Evolutionary conservation across 202 grass and related monocot genomes (phyloP), one percentile per base, ranked within the genome.

Genomic region (Panicum virgatum): DNA sequence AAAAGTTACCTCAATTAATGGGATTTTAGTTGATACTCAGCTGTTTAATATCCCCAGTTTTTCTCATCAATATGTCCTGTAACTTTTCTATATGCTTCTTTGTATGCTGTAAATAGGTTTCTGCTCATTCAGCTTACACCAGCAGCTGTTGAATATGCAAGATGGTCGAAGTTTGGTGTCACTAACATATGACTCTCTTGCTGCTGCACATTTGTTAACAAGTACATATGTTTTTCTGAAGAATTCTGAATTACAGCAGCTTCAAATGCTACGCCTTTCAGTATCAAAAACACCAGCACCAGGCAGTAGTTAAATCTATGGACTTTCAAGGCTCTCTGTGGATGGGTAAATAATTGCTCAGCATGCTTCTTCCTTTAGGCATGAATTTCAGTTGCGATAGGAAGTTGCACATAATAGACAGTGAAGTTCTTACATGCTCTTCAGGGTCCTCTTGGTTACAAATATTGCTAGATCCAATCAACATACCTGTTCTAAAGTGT

Each of bases 131-230:
- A 91, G 82, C 29, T 87, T 97, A 62, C 77, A 80, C 27, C 58
- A 77, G 13, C 94, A 98, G 44, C 60, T 97, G 45, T 83, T 94
- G 66, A 97, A 97, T 83, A 80, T 66, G 62, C 94, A 97, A 87
- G 92, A 94, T 69, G 94, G 94, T 48, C 82, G 79, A 83, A 90
- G 92, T 81, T 82, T 97, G 73, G 81, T 97, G 77, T 97, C 90
- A 16, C 51, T 97, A 64, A 92, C 88, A 25, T 92, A 97, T 89
- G 94, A 97, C 74, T 89, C 92, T 75, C 75, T 97, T 45, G 75
- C 85, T 82, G 90, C 82, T 70, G 69, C 12, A 79, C n/a, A n/a
- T n/a, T n/a, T n/a, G n/a, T n/a, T n/a, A n/a, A n/a, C n/a, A n/a
- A n/a, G n/a, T n/a, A n/a, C 62, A 50, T 72, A 81, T 45, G 82